These are phyloP conservation scores for Tylopilus felleus DNA, from an alignment of 768 basidiomycete genomes.

Conservation along the genomic window DNA sequence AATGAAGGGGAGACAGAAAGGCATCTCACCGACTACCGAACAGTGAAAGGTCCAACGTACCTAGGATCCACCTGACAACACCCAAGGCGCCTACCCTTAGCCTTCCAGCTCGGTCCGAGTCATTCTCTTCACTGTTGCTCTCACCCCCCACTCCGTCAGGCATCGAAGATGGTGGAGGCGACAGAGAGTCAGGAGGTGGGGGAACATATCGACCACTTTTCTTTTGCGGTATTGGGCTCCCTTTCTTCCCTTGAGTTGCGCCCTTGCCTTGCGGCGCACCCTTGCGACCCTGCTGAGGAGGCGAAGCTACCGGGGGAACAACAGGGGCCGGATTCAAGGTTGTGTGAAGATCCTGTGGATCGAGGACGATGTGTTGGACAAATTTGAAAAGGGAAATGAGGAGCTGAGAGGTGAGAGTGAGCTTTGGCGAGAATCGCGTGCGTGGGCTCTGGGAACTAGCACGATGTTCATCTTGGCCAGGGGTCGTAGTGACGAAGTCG, in stretches of 20 bases:
- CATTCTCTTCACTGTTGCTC: constrained; percentile 56
- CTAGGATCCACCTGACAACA: constrained; percentile 57
- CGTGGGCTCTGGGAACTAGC: not conserved
- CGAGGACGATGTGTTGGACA: constrained; percentile 50
- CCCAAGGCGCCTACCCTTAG: constrained; percentile 68
- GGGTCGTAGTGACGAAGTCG: constrained; percentile 24
- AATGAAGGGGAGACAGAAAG: not conserved
- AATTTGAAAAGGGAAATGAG: constrained; percentile 46
- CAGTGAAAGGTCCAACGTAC: constrained; percentile 37
- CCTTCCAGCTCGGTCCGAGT: constrained; percentile 66
- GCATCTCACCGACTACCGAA: not conserved
- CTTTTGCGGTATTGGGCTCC: constrained; percentile 22
- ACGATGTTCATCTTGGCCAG: constrained; percentile 3
- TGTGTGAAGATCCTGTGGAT: constrained; percentile 56
- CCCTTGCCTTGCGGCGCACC: constrained; percentile 6
- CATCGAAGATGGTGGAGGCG: constrained; percentile 18
- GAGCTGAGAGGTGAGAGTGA: constrained; percentile 33
- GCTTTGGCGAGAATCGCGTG: constrained; percentile 3
- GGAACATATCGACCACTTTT: constrained; percentile 32
- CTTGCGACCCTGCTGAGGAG: constrained; percentile 14
- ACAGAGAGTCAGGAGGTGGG: constrained; percentile 32
- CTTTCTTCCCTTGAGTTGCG: constrained; percentile 18
- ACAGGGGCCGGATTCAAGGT: constrained; percentile 63
- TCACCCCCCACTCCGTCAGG: constrained; percentile 22
- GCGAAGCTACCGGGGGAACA: constrained; percentile 18